These are phyloP conservation scores for Phlebopus sp. DNA, from an alignment of 1,284 basidiomycete genomes.

Conservation along the genomic window DNA sequence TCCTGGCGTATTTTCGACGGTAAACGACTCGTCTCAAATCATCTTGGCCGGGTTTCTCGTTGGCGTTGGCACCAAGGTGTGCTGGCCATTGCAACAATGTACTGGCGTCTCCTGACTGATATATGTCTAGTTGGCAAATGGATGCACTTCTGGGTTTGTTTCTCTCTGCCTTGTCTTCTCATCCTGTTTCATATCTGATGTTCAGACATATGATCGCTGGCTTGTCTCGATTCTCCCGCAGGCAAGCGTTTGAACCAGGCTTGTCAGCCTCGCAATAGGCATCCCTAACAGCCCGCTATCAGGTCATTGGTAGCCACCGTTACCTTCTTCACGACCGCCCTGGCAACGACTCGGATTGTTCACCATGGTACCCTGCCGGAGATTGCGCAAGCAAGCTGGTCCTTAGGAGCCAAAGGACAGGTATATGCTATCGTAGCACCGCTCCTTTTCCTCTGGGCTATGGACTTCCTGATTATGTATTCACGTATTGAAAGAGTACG, in stretches of 20 bases:
- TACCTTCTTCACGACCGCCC: slow-evolving; percentile 53
- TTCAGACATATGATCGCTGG: slow-evolving; percentile 69
- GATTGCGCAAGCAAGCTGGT: slow-evolving; percentile 32
- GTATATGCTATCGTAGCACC: slow-evolving; percentile 39
- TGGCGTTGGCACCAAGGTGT: slow-evolving; percentile 61
- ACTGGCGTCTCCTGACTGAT: not conserved
- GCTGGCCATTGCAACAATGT: not conserved
- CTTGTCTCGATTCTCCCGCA: slow-evolving; percentile 55
- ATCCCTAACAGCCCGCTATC: not conserved
- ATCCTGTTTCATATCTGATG: not conserved
- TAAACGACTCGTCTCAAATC: slow-evolving; percentile 31
- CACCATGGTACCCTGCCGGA: slow-evolving; percentile 32
- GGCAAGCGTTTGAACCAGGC: slow-evolving; percentile 34
- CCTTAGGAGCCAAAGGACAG: slow-evolving; percentile 35
- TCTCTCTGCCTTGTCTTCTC: slow-evolving; percentile 7
- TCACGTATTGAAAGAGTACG: not conserved
- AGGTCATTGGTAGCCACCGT: slow-evolving; percentile 44
- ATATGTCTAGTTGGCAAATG: slow-evolving; percentile 46
- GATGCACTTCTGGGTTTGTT: slow-evolving; percentile 57
- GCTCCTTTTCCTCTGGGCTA: slow-evolving; percentile 34
- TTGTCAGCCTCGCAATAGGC: slow-evolving; percentile 1
- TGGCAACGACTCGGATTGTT: slow-evolving; percentile 42
- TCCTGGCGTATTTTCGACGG: slow-evolving; percentile 27
- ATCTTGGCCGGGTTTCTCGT: slow-evolving; percentile 56
- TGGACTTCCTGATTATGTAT: slow-evolving; percentile 36